Evolutionary conservation across 2,329 filamentous ascomycete genomes (phyloP), one percentile per base, ranked within the genome.

Genomic region (Monosporascus sp.): DNA sequence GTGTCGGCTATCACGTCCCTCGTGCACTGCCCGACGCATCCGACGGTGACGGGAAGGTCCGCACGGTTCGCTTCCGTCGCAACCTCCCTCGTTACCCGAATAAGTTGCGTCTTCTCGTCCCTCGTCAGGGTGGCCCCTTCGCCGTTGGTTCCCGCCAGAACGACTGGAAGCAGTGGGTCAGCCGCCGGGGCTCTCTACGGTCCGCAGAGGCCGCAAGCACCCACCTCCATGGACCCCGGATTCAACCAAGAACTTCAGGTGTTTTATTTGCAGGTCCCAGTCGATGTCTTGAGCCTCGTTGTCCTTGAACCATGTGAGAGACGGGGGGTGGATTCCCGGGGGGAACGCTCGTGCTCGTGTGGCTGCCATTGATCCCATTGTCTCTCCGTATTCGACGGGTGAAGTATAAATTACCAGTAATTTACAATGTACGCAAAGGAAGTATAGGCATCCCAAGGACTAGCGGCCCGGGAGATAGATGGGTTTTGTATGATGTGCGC

Each of bases 121-220:
- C 77, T 74, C 43, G 80, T 81, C 14, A 89, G 74, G 55, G 87
- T 85, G 2, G 88, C 85, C 7, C 86, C 84, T 70, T 90, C 87
- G 60, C 87, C 87, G 62, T 89, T 90, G 57, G 84, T 87, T 47
- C 87, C 87, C 63, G 87, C 85, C 48, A 85, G 81, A 46, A 87
- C 83, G 54, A 89, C 72, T 73, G 18, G 2, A 27, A 3, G 45
- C 62, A 53, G 62, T 56, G 52, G 15, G 20, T 49, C 27, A 18
- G 18, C 47, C 15, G 24, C 43, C 24, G 22, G 15, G 5, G 14
- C 24, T 7, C 18, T 5, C n/a, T 20, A 20, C 47, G 31, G 17
- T 14, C 36, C 44, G 45, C 8, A 48, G 43, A 11, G 27, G 41
- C 20, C 46, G 46, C 39, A n/a, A 31, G 27, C 24, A 53, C 66